Base-by-base conservation (phyloP, 257 asterid species). In the Verbascum thapsus region DNA sequence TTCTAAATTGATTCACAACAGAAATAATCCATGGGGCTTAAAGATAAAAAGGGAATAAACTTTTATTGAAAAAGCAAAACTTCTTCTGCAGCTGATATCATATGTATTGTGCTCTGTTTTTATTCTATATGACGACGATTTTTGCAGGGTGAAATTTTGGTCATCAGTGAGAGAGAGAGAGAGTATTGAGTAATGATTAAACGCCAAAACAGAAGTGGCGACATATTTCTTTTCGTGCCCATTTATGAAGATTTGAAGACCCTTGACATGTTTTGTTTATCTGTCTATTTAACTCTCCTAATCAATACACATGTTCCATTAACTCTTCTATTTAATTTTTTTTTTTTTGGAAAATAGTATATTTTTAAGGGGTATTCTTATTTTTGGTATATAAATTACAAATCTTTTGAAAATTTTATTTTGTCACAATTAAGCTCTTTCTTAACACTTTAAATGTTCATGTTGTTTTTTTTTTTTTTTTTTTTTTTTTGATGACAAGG, bases 31-130 rank as follows among this genome's bases (percentile, higher is more conserved):
- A 61, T 43, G 66, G 70, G 5, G 3, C 32, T 30, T 53, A 67
- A 47, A 71, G 69, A 66, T 63, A 16, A 63, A 74, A 74, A 71
- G 61, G 42, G 76, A 73, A 69, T 69, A 71, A 40, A 26, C 62
- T 72, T 61, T 69, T 64, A 54, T 49, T n/a, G n/a, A 57, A 58
- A 72, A 63, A 53, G 78, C 66, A 37, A 66, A 50, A 70, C 57
- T 37, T 35, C 15, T 18, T 26, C 7, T 38, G 17, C 35, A 32
- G 54, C 26, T 63, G 68, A 30, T 23, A n/a, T n/a, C n/a, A n/a
- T n/a, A n/a, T n/a, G 61, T 54, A 59, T 18, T 53, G 57, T 54
- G 50, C 23, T 55, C 50, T 40, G 67, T 26, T 2, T 5, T 26
- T 26, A 2, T 26, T 2, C 2, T 26, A 26, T 26, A 26, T 26